phyloP scores from a whole-genome alignment of 2,329 filamentous ascomycete species.

The Trichoderma sp. region DNA sequence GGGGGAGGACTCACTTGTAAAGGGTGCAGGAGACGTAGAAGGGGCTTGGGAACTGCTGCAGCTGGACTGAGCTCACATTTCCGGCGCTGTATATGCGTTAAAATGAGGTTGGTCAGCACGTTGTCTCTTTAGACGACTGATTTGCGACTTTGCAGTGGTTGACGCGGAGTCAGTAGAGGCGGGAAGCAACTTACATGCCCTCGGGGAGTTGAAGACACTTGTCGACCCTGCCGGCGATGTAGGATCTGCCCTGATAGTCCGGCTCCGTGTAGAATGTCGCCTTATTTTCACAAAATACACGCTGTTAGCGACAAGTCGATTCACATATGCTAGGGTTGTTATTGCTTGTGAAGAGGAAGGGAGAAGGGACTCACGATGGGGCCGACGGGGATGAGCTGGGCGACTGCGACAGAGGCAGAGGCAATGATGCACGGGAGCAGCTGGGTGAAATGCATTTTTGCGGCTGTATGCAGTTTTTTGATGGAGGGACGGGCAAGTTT shows the following conservation, averaged over 20 bases:
- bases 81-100: neutral
- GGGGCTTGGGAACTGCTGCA: neutral
- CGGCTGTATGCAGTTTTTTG: neutral
- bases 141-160: too few species aligned
- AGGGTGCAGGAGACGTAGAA: slow-evolving; percentile 14
- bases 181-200: neutral
- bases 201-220: neutral
- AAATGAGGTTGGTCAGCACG: neutral
- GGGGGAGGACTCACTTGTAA: neutral
- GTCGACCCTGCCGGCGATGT: neutral
- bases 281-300: neutral
- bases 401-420: neutral
- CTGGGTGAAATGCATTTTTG: slow-evolving; percentile 2
- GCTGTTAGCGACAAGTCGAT: neutral
- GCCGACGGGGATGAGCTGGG: neutral
- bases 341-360: too few species aligned
- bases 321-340: neutral
- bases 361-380: neutral
- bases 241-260: neutral
- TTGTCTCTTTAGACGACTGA: too few species aligned
- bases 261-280: neutral
- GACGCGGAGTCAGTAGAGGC: too few species aligned
- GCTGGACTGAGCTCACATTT: slow-evolving; percentile 2
- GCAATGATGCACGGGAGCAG: neutral
- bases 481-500: too few species aligned